Evolutionary conservation across 2,329 filamentous ascomycete genomes (phyloP).

Genomic region (Didymella arachidicola): DNA sequence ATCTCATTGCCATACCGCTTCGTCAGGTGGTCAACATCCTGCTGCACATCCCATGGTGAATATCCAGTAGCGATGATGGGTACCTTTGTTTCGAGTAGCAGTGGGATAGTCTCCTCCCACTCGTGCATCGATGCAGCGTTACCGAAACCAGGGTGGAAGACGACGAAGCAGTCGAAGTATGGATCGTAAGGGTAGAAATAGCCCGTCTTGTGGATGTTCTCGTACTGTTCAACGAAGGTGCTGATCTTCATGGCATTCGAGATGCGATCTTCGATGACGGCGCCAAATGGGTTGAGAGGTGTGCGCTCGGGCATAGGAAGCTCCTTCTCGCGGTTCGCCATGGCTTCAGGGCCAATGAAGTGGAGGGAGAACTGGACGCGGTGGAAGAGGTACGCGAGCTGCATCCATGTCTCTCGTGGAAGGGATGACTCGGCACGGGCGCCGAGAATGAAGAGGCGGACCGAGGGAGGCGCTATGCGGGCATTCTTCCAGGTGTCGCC

Average conservation of each 20-base stretch:
- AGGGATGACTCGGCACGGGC: slow-evolving; percentile 97
- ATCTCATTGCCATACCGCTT: slow-evolving; percentile 89
- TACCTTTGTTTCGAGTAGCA: slow-evolving; percentile 92
- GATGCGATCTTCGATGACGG: slow-evolving; percentile 90
- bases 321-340: slow-evolving; percentile 91
- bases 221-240: slow-evolving; percentile 98
- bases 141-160: slow-evolving; percentile 95
- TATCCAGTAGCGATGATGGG: slow-evolving; percentile 96
- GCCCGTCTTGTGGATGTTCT: slow-evolving; percentile 90
- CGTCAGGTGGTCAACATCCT: slow-evolving; percentile 89
- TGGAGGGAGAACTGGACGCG: slow-evolving; percentile 86
- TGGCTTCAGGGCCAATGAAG: slow-evolving; percentile 95
- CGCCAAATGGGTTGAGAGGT: slow-evolving; percentile 86
- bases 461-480: slow-evolving; percentile 82
- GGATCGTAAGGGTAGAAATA: slow-evolving; percentile 95
- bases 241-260: slow-evolving; percentile 93
- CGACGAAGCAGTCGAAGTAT: slow-evolving; percentile 96
- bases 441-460: slow-evolving; percentile 91
- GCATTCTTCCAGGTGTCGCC: slow-evolving; percentile 79
- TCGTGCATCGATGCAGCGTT: slow-evolving; percentile 93
- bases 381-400: slow-evolving; percentile 95
- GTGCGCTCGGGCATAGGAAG: slow-evolving; percentile 90
- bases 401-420: slow-evolving; percentile 91
- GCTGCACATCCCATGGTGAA: slow-evolving; percentile 91
- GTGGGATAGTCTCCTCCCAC: slow-evolving; percentile 89